Base-by-base conservation (phyloP, 495 filamentous ascomycete species). In the Parathielavia appendiculata region DNA sequence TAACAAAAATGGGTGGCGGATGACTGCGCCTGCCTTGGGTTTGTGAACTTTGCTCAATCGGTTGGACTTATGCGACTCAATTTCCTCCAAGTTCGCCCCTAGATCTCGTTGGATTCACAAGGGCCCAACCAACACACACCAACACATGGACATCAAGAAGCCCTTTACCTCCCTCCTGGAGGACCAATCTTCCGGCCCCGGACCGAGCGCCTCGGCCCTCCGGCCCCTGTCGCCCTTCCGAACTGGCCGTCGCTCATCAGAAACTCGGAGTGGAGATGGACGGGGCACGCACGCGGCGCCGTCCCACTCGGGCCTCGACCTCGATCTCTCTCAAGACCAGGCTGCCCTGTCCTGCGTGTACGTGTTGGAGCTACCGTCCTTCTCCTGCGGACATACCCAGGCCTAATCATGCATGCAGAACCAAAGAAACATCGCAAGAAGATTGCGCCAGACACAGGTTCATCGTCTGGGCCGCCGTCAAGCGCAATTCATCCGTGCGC, bases 401-500 rank as follows among this genome's bases (percentile, higher is more conserved):
- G 19, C 47, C 73, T 76, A 57, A 76, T 62, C 40, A 59, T 58
- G 51, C 14, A 13, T 46, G 20, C 64, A 79, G 76, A 49, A 70
- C 73, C 56, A 71, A 69, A 56, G 71, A 76, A 47, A 71, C 70
- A 16, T 62, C 67, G 8, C 65, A 66, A 35, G 74, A 78, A 43
- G 74, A 76, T 54, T 79, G 77, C 60, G 74, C 75, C 6, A 63
- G 69, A 30, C 69, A 77, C 54, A 65, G 76, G 34, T 79, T 78
- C 61, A 76, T 78, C 59, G 74, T 76, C 55, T 79, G 76, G 76
- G 73, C 74, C 40, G 76, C 76, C 43, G 69, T 77, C 44, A 77
- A 77, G 59, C 75, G 76, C 64, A 79, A 78, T 60, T 71, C 67
- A 38, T 74, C 68, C n/a, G 50, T 56, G 49, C 71, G 69, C 57